Base-by-base conservation (phyloP, 495 filamentous ascomycete genomes). In the Penicillium arizonense region DNA sequence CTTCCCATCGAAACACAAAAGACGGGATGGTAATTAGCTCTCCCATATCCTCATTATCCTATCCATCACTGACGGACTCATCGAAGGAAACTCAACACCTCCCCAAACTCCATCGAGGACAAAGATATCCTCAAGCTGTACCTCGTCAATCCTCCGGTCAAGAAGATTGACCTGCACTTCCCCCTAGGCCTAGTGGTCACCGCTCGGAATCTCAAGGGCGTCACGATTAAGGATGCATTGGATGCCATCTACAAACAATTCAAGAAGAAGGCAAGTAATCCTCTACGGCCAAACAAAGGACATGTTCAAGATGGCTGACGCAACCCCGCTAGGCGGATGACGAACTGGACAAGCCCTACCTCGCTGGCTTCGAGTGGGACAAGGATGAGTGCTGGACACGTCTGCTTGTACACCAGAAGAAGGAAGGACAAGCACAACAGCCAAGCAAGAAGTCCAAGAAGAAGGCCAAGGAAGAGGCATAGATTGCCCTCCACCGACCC, bases 351-450 rank as follows among this genome's bases (percentile, higher is more conserved):
- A 75, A 82, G 50, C 89, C 91, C 57, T 85, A 90, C 78, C 83
- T 96, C 55, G 85, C 85, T 55, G 91, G 91, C 52, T 96, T 96
- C 78, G 91, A 96, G 77, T 96, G 91, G 90, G 87, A 93, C 71
- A 87, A 89, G 68, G 88, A 94, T 58, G 89, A 93, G 72, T 89
- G 79, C 66, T 87, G 83, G 78, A 81, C 79, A 46, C 80, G 82
- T 23, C 78, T 96, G 57, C 77, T 90, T 53, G 90, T 96, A 48
- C 90, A 95, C 72, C 86, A 91, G 68, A 88, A 85, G 65, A 87
- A 87, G 63, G 79, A 86, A 62, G 82, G 80, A 28, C 75, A 76
- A 11, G 70, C 77, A 8, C 65, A 62, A 45, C 62, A 76, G 33
- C 73, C 70, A 49, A 74, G 75, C 59, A 83, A 83, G 71, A 88